Percentiles rank a stretch among this genome's conserved stretches.
phyloP scores from a whole-genome alignment of 1,139 yeast species.

The Scheffersomyces segobiensis region DNA sequence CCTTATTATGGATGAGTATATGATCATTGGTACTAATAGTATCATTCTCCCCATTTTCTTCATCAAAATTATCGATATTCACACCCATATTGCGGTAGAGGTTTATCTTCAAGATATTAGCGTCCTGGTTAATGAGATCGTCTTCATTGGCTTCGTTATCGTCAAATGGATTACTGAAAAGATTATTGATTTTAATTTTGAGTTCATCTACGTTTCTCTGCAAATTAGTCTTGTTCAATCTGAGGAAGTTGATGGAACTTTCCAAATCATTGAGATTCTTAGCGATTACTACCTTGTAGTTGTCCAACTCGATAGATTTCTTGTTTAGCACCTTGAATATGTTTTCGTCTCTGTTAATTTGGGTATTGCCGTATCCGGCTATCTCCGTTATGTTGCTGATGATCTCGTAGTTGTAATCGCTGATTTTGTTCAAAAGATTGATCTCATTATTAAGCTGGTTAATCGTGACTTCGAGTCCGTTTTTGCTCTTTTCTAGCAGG shows the following conservation, averaged over 20 bases:
- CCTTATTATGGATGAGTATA: conserved; percentile 53
- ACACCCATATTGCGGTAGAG: conserved; percentile 48
- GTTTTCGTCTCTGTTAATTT: conserved; percentile 15
- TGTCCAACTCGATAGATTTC: conserved; percentile 42
- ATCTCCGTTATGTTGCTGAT: conserved; percentile 11
- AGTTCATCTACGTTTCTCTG: conserved; percentile 29
- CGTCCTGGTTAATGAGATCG: conserved; percentile 29
- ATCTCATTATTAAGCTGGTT: conserved; percentile 22
- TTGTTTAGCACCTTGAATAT: conserved; percentile 27
- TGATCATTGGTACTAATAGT: conserved; percentile 10
- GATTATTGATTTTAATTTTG: conserved; percentile 20
- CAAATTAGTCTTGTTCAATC: conserved; percentile 43
- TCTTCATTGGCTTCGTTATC: conserved; percentile 11
- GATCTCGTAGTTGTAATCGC: conserved; percentile 12
- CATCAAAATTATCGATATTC: conserved; percentile 29
- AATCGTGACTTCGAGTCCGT: conserved; percentile 18
- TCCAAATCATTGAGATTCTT: conserved; percentile 59
- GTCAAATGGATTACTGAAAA: conserved; percentile 17
- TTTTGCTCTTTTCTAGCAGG: conserved; percentile 18
- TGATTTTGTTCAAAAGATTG: conserved; percentile 19
- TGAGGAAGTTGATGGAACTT: conserved; percentile 48
- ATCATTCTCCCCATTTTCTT: conserved; percentile 16
- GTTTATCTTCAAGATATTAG: conserved; percentile 41
- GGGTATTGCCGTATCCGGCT: conserved; percentile 5
- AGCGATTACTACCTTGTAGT: conserved; percentile 53